Evolutionary conservation across 1,284 basidiomycete species (phyloP).

Genomic region (Meira miltonrushii): DNA sequence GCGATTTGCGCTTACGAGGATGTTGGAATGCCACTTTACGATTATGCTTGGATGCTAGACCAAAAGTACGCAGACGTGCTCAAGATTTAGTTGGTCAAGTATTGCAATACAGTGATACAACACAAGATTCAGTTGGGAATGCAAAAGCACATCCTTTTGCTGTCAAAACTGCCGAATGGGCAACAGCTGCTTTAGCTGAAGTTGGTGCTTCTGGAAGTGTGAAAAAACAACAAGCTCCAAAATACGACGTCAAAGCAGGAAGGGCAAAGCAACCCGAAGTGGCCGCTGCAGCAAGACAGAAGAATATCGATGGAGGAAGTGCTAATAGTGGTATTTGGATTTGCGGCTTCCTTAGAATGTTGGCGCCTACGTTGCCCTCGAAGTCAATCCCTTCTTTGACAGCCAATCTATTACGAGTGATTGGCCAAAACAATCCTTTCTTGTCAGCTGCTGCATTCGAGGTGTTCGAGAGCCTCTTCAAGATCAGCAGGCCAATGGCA

Average conservation of each 20-base stretch:
- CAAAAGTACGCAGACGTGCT: conserved; percentile 88
- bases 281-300: conserved; percentile 40
- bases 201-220: conserved; percentile 66
- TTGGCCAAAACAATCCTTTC: conserved; percentile 46
- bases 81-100: conserved; percentile 77
- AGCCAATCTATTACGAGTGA: conserved; percentile 35
- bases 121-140: not conserved
- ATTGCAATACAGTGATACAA: conserved; percentile 13
- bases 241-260: conserved; percentile 44
- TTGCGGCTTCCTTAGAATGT: conserved; percentile 41
- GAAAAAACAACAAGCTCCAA: conserved; percentile 46
- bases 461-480: conserved; percentile 48
- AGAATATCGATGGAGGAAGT: conserved; percentile 31
- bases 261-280: conserved; percentile 38
- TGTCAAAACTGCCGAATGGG: conserved; percentile 70
- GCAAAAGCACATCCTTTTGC: conserved; percentile 73
- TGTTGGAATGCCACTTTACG: conserved; percentile 67
- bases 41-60: conserved; percentile 77
- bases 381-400: conserved; percentile 24
- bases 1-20: conserved; percentile 27
- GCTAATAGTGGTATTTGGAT: conserved; percentile 47
- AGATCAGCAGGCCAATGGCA: conserved; percentile 27
- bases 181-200: conserved; percentile 64
- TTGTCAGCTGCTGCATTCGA: conserved; percentile 47
- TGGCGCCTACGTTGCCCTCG: conserved; percentile 33